Evolutionary conservation across 164 flowering plant genomes (phyloP), one percentile per base, ranked within the genome.

Genomic region (Santalum album): DNA sequence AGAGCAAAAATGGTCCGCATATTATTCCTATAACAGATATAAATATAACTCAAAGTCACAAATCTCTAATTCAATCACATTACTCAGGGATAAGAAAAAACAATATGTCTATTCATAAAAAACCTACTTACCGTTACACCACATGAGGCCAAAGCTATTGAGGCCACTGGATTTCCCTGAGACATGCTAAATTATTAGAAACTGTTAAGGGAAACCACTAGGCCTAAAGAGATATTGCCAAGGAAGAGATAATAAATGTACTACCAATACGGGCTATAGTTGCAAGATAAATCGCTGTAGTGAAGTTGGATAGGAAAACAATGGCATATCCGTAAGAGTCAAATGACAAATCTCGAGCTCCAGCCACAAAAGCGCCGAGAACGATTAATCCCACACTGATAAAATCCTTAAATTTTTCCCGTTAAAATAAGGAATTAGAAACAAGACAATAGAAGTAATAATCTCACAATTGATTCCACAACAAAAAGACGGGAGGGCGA

Each of bases 281-380:
- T 49, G 96, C 98, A 19, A 91, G 94, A 68, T 88, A 91, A 66
- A 91, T 72, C 47, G 98, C 98, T 25, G 98, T 91, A 1, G 94
- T 69, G 56, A 86, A 65, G 71, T 89, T 88, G 62, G 98, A 58
- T 50, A 83, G 14, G 64, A 88, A 83, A 49, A 91, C 96, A 69
- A 91, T 57, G 38, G 78, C 71, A 63, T 91, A 88, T 18, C 95
- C 89, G 67, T 84, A 80, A 40, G 77, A 69, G 67, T 88, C 96
- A 76, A 76, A 91, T 54, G 98, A 88, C 65, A 91, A 73, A 72
- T 88, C 98, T 62, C 94, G 79, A 58, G 90, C 78, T 69, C 98
- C 98, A 27, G 96, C 98, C 69, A 89, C 62, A 68, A 86, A 76
- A 66, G 98, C 96, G 56, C 98, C 96, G 67, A 86, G 55, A 60